Base-by-base conservation (phyloP, 176 grass and related monocot species). In the Paspalum vaginatum region DNA sequence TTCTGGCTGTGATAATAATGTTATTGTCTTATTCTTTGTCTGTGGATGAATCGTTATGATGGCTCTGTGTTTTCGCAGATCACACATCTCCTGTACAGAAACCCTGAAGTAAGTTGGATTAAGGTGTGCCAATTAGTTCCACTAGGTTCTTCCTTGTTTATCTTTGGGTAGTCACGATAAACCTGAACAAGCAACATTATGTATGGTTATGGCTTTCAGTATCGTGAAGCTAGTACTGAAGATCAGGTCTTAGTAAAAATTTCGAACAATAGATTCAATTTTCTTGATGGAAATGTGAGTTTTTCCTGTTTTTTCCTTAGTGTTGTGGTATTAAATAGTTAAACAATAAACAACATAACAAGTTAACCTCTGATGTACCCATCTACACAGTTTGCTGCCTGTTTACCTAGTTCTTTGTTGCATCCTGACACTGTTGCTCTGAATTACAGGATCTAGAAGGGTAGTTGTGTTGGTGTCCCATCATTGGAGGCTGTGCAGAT, bases 1-100 rank as follows among this genome's bases (percentile, higher is more conserved):
- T 95, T 86, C 24, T 85, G 11, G 22, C 76, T 38, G 51, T 52
- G 8, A 6, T 50, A 27, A 64, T 65, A 70, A 76, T 69, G 22
- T 48, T 57, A 32, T 59, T 25, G 5, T 27, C 38, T 76, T 48
- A 77, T 64, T 80, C 12, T 42, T 58, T 68, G 7, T 81, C 2
- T 56, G 16, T n/a, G 0, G 47, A 57, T 75, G 48, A 70, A 68
- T 62, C 61, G 41, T 64, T 58, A 65, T 69, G 21, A 4, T 83
- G 68, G 16, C 51, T 26, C 80, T 54, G 26, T 50, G 26, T 84
- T 57, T 84, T 32, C 32, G 48, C 75, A 87, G 84, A 87, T 57
- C 24, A 80, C 79, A 75, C 69, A 50, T 82, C 84, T 84, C 70
- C 48, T 84, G 84, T 84, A 63, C 74, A 83, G 55, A 87, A 85